Base-by-base conservation (phyloP, 2,329 filamentous ascomycete species). In the Cercospora nicotianae region DNA sequence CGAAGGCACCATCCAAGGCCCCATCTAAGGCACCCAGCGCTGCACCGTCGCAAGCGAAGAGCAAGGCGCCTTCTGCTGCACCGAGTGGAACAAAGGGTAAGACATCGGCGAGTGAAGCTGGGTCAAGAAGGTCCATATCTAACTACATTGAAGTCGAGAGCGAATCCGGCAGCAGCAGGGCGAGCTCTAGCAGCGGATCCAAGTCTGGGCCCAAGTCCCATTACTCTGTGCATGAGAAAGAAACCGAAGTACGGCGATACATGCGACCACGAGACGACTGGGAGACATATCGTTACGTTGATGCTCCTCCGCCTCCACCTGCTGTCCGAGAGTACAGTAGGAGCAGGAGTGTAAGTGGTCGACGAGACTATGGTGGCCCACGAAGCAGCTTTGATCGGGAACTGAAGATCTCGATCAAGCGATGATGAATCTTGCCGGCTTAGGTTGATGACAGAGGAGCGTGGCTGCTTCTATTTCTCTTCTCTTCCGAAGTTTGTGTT, bases 241-340 rank as follows among this genome's bases (percentile, higher is more conserved):
- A 83, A 70, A 75, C 78, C 57, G 81, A 83, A 71, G 77, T 80
- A 13, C 67, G 81, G 62, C 75, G 81, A n/a, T 79, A 76, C 53
- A 72, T 73, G n/a, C 70, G 72, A 16, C 70, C 70, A 6, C 67
- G 72, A 51, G 76, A 77, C 26, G 77, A 80, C 20, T 83, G 82
- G 70, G 82, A 83, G 69, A 81, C 80, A 42, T 84, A 80, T 69
- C 75, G 82, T 51, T 84, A 84, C 70, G 79, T 84, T 6, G 80
- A 83, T 73, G 77, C 75, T 20, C 72, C 65, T 71, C 75, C 72
- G 28, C 70, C 63, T 61, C 76, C 71, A 8, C 63, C 64, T 16
- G 33, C 60, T 20, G 26, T 61, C 8, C 20, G 63, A 42, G 61
- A 65, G 0, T 67, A 65, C 58, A 68, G 68, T 26, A 59, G 67